phyloP scores from a whole-genome alignment of 768 basidiomycete species.

The Agaricus blazei region DNA sequence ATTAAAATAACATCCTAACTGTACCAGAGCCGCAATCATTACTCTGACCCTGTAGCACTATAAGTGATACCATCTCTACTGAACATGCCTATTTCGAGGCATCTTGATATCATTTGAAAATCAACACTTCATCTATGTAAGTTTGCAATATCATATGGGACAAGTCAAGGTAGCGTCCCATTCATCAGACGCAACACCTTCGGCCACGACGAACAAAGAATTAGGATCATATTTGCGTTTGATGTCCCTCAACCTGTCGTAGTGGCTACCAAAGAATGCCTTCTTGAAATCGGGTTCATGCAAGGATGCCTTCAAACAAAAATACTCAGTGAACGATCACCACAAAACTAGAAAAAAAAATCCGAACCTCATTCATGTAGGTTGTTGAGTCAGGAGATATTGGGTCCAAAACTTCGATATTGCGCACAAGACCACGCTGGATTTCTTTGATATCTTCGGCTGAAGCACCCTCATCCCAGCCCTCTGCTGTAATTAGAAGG shows the following conservation, averaged over 20 bases:
- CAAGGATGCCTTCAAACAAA: constrained; percentile 31
- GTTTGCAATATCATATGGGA: not conserved
- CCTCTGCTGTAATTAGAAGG: constrained; percentile 18
- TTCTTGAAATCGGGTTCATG: constrained; percentile 35
- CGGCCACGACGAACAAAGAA: constrained; percentile 37
- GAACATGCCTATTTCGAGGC: too few relatives aligned
- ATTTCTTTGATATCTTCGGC: constrained; percentile 15
- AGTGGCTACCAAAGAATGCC: constrained; percentile 45
- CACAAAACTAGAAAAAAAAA: not conserved
- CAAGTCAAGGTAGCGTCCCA: constrained; percentile 34
- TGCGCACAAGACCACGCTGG: constrained; percentile 13
- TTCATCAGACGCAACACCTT: constrained; percentile 47
- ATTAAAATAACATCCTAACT: too few relatives aligned
- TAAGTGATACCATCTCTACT: too few relatives aligned
- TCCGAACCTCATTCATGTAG: constrained; percentile 44
- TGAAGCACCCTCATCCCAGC: constrained; percentile 25
- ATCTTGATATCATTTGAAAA: too few relatives aligned
- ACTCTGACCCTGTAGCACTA: too few relatives aligned
- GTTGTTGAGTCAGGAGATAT: constrained; percentile 32
- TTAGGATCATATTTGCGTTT: constrained; percentile 41
- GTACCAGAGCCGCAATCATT: too few relatives aligned
- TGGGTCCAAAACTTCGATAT: constrained; percentile 17
- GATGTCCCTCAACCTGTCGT: constrained; percentile 31
- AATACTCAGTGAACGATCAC: not conserved
- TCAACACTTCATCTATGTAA: too few relatives aligned